Conservation (phyloP, 306 rosid genomes). For the Malus asiatica region DNA sequence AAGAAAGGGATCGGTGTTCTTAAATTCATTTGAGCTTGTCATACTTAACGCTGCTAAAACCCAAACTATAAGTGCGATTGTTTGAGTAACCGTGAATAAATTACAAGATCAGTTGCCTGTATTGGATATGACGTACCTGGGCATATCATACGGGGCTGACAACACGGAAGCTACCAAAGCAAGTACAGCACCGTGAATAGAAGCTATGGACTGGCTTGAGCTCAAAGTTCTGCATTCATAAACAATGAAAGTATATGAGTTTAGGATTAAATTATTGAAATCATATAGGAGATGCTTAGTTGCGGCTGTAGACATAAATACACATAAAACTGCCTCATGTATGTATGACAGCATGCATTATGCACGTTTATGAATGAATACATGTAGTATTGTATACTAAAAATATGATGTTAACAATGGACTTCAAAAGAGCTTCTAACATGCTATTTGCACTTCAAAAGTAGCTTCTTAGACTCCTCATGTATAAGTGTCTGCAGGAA, state of each 20-base stretch:
- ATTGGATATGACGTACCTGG: conserved; percentile 48
- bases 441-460: neutral
- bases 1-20: neutral
- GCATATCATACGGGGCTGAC: conserved; percentile 96
- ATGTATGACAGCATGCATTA: neutral
- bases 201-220: conserved; percentile 65
- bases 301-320: neutral
- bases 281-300: neutral
- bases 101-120: neutral
- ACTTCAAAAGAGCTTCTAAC: neutral
- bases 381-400: neutral
- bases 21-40: neutral
- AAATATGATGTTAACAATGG: too few relatives aligned
- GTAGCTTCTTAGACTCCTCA: neutral
- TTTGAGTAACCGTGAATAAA: neutral
- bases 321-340: neutral
- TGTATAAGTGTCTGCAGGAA: neutral
- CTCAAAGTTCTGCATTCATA: conserved; percentile 51
- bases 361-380: neutral
- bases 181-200: conserved; percentile 84
- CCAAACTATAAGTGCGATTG: neutral
- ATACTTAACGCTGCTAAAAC: neutral
- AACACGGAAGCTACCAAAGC: conserved; percentile 88
- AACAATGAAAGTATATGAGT: conserved; percentile 4
- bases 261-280: neutral